A percentile compares a stretch with the other conserved stretches of the same genome.
phyloP scores from a whole-genome alignment of 768 basidiomycete genomes.

The Kwoniella newhampshirensis region DNA sequence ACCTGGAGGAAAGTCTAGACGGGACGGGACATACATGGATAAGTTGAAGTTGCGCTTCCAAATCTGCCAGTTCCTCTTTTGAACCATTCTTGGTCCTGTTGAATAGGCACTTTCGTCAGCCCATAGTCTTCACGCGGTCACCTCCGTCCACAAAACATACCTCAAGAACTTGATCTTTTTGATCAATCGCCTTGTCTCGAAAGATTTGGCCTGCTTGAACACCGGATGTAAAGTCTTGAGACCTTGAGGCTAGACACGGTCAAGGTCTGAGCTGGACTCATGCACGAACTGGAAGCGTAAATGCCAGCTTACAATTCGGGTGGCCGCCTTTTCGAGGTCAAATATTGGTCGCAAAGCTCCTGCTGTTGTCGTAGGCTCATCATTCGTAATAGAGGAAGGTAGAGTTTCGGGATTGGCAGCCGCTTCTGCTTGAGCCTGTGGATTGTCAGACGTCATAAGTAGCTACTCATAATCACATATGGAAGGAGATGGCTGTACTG shows the following conservation, averaged over 20 bases:
- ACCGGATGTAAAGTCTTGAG: slow-evolving; percentile 71
- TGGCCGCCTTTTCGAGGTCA: slow-evolving; percentile 14
- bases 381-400: not conserved
- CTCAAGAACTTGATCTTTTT: slow-evolving; percentile 73
- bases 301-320: slow-evolving; percentile 13
- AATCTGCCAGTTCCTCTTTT: slow-evolving; percentile 56
- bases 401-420: slow-evolving; percentile 2
- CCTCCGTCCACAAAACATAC: slow-evolving; percentile 56
- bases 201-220: slow-evolving; percentile 74
- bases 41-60: slow-evolving; percentile 63
- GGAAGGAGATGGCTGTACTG: too few species aligned
- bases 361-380: not conserved
- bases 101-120: not conserved
- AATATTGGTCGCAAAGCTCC: too few species aligned
- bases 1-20: too few species aligned
- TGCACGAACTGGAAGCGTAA: too few species aligned
- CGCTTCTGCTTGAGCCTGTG: slow-evolving; percentile 10
- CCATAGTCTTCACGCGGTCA: too few species aligned
- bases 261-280: too few species aligned
- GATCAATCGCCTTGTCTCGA: slow-evolving; percentile 77
- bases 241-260: slow-evolving; percentile 66
- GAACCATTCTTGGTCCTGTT: slow-evolving; percentile 39
- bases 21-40: slow-evolving; percentile 62
- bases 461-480: not conserved
- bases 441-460: not conserved